Evolutionary conservation across 257 asterid genomes (phyloP), one percentile per base, ranked within the genome.

Genomic region (Solanum etuberosum): DNA sequence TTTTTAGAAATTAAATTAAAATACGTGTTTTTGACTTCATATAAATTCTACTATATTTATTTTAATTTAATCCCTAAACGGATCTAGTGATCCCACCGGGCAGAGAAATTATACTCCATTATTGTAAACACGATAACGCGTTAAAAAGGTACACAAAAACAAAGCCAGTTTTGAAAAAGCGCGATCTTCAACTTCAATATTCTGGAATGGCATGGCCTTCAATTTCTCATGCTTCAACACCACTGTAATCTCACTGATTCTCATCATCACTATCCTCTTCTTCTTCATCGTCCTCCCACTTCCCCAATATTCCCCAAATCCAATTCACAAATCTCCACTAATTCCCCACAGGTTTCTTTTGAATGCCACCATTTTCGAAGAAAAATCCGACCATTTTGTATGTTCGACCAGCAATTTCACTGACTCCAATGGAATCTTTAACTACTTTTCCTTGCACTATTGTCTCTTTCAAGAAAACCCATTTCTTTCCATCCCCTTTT

Each of bases 151-250:
- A 7, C 25, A 57, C 25, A 57, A 57, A 57, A 57, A 40, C 20
- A 54, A 57, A 20, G 25, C 25, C 5, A 57, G 65, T 20, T 5
- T 57, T 57, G 65, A 57, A 48, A 40, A 76, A 76, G 83, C 34
- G 34, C 14, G 59, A 81, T 81, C 85, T 80, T 80, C 67, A 48
- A 48, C 68, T 81, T 9, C 68, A 81, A 29, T 29, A 81, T 29
- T 81, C 67, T 81, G 85, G 85, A 89, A 94, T 94, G 98, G 97
- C 95, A 96, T 96, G 99, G 98, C 96, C 91, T 88, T 91, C 92
- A 83, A 86, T 92, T 88, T 84, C 88, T 46, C 85, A 92, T 89
- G 86, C 68, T 86, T 89, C 89, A 86, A 59, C 63, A 57, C 78
- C 90, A 87, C 92, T 65, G 88, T 90, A 34, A 93, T 92, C 90